Evolutionary conservation across 2,329 filamentous ascomycete genomes (phyloP).

Genomic region (Xylariaceae sp.): DNA sequence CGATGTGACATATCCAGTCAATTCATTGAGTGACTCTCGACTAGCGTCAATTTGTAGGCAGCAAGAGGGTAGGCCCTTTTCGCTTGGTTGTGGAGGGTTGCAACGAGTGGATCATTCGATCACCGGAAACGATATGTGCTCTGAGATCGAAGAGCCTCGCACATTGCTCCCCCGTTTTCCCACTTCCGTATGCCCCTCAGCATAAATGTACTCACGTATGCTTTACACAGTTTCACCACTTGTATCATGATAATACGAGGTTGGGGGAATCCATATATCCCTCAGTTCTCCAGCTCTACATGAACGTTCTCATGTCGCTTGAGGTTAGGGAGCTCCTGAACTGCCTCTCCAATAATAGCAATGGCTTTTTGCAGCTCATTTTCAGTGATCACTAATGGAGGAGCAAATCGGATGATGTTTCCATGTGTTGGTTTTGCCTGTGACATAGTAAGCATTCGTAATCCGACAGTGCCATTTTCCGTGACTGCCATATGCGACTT

Average conservation of each 20-base stretch:
- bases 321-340: slow-evolving; percentile 72
- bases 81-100: slow-evolving; percentile 4
- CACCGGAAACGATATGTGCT: too few relatives aligned
- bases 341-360: slow-evolving; percentile 73
- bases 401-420: slow-evolving; percentile 97
- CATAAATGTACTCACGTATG: not conserved
- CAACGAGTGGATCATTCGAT: not conserved
- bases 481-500: slow-evolving; percentile 36
- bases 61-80: too few relatives aligned
- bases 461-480: slow-evolving; percentile 4
- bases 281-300: slow-evolving; percentile 23
- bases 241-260: slow-evolving; percentile 12
- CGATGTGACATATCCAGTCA: too few relatives aligned
- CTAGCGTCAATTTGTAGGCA: too few relatives aligned
- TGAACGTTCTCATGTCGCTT: slow-evolving; percentile 39
- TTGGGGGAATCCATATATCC: slow-evolving; percentile 2
- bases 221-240: slow-evolving; percentile 6
- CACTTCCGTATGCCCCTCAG: not conserved
- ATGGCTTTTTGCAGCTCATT: slow-evolving; percentile 76
- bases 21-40: too few relatives aligned
- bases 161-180: not conserved
- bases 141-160: not conserved
- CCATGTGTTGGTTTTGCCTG: slow-evolving; percentile 98
- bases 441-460: slow-evolving; percentile 25
- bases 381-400: slow-evolving; percentile 90